Base-by-base conservation (phyloP, 1,284 basidiomycete genomes). In the Mycosarcoma mackinlayi region DNA sequence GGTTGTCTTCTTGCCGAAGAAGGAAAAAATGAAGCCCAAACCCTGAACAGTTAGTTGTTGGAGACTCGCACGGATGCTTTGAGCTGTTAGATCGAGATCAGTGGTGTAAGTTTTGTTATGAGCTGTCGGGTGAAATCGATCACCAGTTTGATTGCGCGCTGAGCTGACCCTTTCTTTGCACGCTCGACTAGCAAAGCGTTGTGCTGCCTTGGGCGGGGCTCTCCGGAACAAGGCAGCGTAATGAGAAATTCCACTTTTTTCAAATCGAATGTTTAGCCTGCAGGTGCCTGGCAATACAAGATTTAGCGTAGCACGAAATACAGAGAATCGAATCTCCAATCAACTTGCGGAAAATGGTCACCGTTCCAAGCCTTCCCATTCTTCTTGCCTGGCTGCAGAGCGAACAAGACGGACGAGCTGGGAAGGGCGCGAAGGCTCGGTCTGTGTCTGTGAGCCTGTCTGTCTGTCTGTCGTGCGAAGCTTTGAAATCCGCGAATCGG, bases 301-400 rank as follows among this genome's bases (percentile, higher is more conserved):
- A 47, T 14, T 8, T 8, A 24, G 7, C 25, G 28, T 35, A 4
- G 16, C n/a, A 1, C 16, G 11, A 34, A 58, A 45, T 58, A 33
- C 41, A 50, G 21, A 33, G 23, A n/a, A 3, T 24, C 14, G 9
- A 42, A 33, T 51, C 53, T 49, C 62, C 62, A 65, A 65, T 65
- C 55, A 65, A 47, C 16, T 35, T 16, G 37, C 19, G 28, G 55
- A 58, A 54, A 59, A 65, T 65, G 41, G 62, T 58, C 55, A 65
- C 30, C 35, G n/a, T n/a, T n/a, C n/a, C n/a, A n/a, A n/a, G n/a
- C n/a, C n/a, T n/a, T n/a, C n/a, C n/a, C n/a, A n/a, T n/a, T n/a
- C 48, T 30, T 39, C 52, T 18, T 30, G 5, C 11, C 7, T 30
- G 25, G 16, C 27, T 42, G 11, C 27, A 19, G 19, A n/a, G 18